Conservation (phyloP, 1,284 basidiomycete genomes). For the Cutaneotrichosporon spelunceum region DNA sequence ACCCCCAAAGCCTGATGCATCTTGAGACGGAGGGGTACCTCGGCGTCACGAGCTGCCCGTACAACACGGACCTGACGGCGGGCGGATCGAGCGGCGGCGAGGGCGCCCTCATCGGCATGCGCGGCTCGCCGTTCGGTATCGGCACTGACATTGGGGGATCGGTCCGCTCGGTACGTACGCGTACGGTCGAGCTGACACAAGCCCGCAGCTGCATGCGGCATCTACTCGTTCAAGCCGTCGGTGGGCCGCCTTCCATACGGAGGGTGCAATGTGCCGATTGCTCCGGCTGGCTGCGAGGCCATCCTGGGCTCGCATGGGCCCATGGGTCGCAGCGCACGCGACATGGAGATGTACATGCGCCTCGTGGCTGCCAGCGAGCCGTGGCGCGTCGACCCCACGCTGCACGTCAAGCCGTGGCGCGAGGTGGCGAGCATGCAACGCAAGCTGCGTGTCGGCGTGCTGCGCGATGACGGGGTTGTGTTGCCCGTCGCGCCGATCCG, state of each 20-base stretch:
- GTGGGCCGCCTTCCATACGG: slow-evolving; percentile 40
- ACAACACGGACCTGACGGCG: slow-evolving; percentile 49
- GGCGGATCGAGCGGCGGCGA: slow-evolving; percentile 67
- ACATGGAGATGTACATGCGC: slow-evolving; percentile 62
- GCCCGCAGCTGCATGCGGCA: slow-evolving; percentile 41
- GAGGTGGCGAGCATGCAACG: slow-evolving; percentile 52
- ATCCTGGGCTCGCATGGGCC: slow-evolving; percentile 57
- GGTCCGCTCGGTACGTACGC: slow-evolving; percentile 15
- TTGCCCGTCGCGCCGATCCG: slow-evolving; percentile 56
- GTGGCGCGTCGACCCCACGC: slow-evolving; percentile 63
- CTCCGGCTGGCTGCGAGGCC: slow-evolving; percentile 34
- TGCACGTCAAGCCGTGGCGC: slow-evolving; percentile 55
- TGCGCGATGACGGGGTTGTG: slow-evolving; percentile 59
- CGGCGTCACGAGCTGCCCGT: slow-evolving; percentile 46
- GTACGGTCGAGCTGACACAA: not conserved
- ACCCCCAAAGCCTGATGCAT: slow-evolving; percentile 31
- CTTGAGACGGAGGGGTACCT: slow-evolving; percentile 25
- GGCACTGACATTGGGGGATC: slow-evolving; percentile 54
- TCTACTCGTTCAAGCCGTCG: slow-evolving; percentile 48
- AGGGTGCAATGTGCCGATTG: slow-evolving; percentile 28
- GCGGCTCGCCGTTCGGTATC: slow-evolving; percentile 60
- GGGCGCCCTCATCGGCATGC: slow-evolving; percentile 61
- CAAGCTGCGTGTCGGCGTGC: slow-evolving; percentile 54
- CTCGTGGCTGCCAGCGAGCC: slow-evolving; percentile 53
- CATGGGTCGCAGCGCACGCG: slow-evolving; percentile 58